phyloP scores from a whole-genome alignment of 139 green algal species.

The Choricystis sp. region DNA sequence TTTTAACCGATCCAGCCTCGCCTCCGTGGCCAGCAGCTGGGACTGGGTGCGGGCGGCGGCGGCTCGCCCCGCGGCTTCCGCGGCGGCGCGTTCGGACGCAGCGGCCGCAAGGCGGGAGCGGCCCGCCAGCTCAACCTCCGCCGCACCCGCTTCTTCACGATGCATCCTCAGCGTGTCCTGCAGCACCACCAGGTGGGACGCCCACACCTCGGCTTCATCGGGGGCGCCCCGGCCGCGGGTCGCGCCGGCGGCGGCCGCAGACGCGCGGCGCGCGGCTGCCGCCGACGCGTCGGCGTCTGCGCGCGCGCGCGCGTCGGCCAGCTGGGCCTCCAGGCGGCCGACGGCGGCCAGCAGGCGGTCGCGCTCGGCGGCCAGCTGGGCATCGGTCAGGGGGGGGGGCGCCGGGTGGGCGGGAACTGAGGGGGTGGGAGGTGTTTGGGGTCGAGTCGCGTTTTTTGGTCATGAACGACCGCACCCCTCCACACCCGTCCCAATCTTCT shows the following conservation, averaged over 20 bases:
- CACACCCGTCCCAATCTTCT: not conserved
- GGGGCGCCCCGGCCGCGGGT: no score
- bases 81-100: slow-evolving; percentile 10
- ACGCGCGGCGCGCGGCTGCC: not conserved
- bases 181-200: slow-evolving; percentile 29
- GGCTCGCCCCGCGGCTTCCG: slow-evolving; percentile 17
- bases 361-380: slow-evolving; percentile 14
- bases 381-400: slow-evolving; percentile 10
- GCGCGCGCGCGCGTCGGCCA: slow-evolving; percentile 12
- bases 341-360: slow-evolving; percentile 17
- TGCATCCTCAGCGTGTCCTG: slow-evolving; percentile 38
- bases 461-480: not conserved
- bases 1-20: slow-evolving; percentile 40
- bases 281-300: slow-evolving; percentile 1
- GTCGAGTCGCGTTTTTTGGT: no score
- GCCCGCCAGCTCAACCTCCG: slow-evolving; percentile 29
- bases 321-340: slow-evolving; percentile 11
- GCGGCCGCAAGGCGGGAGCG: slow-evolving; percentile 14
- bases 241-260: no score
- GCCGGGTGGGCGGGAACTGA: slow-evolving; percentile 4
- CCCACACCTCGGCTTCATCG: slow-evolving; percentile 26
- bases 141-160: slow-evolving; percentile 23
- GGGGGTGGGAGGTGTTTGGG: no score
- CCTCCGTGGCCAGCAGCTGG: slow-evolving; percentile 19
- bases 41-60: slow-evolving; percentile 26